phyloP scores from a whole-genome alignment of 1,284 basidiomycete species.

The Pseudozyma thailandica region DNA sequence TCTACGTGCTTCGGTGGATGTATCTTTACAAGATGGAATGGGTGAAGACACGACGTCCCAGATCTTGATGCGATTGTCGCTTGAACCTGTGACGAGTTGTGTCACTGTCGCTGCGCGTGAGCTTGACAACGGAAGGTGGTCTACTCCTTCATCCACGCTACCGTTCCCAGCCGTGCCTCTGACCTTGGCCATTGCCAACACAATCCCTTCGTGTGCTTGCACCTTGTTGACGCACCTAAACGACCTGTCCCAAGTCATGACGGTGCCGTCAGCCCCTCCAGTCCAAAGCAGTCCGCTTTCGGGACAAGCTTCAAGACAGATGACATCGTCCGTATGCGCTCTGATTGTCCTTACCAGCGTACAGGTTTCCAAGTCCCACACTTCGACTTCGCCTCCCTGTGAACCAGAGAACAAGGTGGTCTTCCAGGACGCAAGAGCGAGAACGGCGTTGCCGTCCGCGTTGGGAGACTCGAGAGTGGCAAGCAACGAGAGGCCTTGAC shows the following conservation, averaged over 20 bases:
- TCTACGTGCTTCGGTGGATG: slow-evolving; percentile 3
- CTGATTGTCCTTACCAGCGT: slow-evolving; percentile 86
- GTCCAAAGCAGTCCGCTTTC: slow-evolving; percentile 66
- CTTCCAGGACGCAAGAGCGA: slow-evolving; percentile 79
- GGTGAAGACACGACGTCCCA: slow-evolving; percentile 41
- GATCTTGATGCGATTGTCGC: slow-evolving; percentile 61
- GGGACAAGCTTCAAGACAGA: slow-evolving; percentile 34
- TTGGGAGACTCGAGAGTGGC: slow-evolving; percentile 72
- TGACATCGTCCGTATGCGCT: slow-evolving; percentile 75
- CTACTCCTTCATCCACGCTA: not conserved
- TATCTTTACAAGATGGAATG: not conserved
- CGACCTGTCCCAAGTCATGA: slow-evolving; percentile 53
- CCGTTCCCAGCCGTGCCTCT: not conserved
- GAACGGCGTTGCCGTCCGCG: slow-evolving; percentile 72
- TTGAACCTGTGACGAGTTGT: slow-evolving; percentile 54
- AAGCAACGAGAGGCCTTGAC: slow-evolving; percentile 70
- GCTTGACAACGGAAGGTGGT: not conserved
- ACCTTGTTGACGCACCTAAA: slow-evolving; percentile 61
- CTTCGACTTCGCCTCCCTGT: slow-evolving; percentile 88
- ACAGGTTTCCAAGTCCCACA: slow-evolving; percentile 89
- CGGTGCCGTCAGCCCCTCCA: slow-evolving; percentile 54
- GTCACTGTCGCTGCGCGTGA: too few relatives aligned
- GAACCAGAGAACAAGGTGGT: slow-evolving; percentile 90
- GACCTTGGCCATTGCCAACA: slow-evolving; percentile 28
- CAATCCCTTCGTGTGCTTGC: slow-evolving; percentile 47